A percentile compares a stretch with the other conserved stretches of the same genome.
phyloP scores from a whole-genome alignment of 768 basidiomycete species.

The Agrocybe praecox region DNA sequence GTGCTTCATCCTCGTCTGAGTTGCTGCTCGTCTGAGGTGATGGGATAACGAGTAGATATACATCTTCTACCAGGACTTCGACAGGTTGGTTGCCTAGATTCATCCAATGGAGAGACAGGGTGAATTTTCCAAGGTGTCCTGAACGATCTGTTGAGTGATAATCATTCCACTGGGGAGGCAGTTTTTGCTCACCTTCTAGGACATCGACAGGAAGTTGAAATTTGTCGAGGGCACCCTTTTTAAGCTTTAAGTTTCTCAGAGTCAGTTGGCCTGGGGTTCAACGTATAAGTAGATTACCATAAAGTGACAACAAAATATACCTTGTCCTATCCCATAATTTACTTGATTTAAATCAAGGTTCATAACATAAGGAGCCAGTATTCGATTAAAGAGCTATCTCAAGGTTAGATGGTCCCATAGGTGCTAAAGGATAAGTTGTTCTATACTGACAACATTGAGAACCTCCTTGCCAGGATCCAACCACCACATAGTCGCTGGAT shows the following conservation, averaged over 20 bases:
- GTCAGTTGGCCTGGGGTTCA: conserved; percentile 65
- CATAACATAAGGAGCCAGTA: conserved; percentile 94
- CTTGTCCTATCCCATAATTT: conserved; percentile 90
- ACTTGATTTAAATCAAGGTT: conserved; percentile 95
- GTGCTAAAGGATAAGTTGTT: not conserved
- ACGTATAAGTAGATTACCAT: conserved; percentile 7
- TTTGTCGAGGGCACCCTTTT: conserved; percentile 92
- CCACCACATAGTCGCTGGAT: conserved; percentile 69
- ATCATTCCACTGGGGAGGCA: not conserved
- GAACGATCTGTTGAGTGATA: not conserved
- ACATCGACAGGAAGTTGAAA: conserved; percentile 96
- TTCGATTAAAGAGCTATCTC: conserved; percentile 80
- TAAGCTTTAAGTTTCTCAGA: conserved; percentile 81
- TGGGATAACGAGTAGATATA: conserved; percentile 91
- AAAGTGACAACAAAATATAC: conserved; percentile 32
- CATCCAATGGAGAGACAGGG: conserved; percentile 86
- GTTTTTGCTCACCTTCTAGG: conserved; percentile 67
- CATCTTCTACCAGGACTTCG: conserved; percentile 89
- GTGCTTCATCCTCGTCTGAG: conserved; percentile 81
- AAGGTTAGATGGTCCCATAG: not conserved
- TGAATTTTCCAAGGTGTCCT: conserved; percentile 89
- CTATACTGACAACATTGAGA: conserved; percentile 66
- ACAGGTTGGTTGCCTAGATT: conserved; percentile 89
- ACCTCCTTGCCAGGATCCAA: conserved; percentile 86
- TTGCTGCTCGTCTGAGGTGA: conserved; percentile 68